These are phyloP conservation scores for Typha latifolia DNA, from an alignment of 176 grass and related monocot genomes.

Conservation along the genomic window DNA sequence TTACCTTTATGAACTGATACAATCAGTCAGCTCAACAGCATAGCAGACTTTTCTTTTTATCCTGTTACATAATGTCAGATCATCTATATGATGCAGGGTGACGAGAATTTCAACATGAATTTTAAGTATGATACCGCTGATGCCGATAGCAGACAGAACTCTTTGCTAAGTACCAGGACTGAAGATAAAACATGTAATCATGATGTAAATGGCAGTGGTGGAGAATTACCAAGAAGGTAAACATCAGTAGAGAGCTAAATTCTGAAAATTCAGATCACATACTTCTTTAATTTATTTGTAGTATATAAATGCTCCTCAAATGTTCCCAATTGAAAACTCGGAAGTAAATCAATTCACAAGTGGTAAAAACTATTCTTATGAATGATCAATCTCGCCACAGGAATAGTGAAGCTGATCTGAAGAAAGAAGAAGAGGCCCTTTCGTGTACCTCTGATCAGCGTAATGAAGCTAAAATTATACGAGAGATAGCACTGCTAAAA, in stretches of 20 bases:
- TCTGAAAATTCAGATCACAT: not conserved
- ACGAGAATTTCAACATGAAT: constrained; percentile 25
- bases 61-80: constrained; percentile 7
- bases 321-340: not conserved
- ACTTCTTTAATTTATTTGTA: constrained; percentile 1
- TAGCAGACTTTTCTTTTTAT: constrained; percentile 12
- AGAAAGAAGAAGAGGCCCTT: not conserved
- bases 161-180: constrained; percentile 4
- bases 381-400: constrained; percentile 17
- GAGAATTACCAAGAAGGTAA: constrained; percentile 28
- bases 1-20: too few relatives aligned
- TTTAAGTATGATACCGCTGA: constrained; percentile 13
- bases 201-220: constrained; percentile 18
- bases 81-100: constrained; percentile 35
- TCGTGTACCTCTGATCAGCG: constrained; percentile 3
- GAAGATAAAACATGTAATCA: constrained; percentile 7
- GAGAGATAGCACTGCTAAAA: constrained; percentile 46
- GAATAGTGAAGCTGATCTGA: constrained; percentile 13
- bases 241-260: not conserved
- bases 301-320: not conserved
- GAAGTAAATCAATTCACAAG: not conserved
- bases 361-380: not conserved
- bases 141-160: not conserved
- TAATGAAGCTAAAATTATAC: constrained; percentile 13
- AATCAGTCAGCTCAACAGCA: not conserved